A percentile compares a stretch with the other conserved stretches of the same genome.
These are phyloP conservation scores for Lagenidium giganteum DNA, from an alignment of 352 stramenopile species.

Conservation along the genomic window DNA sequence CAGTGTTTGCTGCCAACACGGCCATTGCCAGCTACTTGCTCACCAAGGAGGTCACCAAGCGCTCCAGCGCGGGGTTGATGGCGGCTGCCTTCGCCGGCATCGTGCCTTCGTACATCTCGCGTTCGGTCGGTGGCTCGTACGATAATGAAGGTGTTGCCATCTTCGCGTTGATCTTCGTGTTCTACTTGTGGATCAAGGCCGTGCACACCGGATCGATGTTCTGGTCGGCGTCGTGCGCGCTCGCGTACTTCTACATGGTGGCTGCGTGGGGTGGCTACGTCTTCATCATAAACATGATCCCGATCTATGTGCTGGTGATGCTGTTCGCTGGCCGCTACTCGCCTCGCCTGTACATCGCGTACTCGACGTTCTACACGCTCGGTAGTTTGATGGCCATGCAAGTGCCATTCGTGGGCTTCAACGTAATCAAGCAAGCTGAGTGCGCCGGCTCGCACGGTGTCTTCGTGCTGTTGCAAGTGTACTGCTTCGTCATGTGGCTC, in stretches of 20 bases:
- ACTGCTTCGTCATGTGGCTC: conserved; percentile 73
- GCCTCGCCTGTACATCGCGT: conserved; percentile 94
- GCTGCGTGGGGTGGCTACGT: conserved; percentile 97
- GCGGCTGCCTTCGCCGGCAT: conserved; percentile 95
- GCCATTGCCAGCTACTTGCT: conserved; percentile 87
- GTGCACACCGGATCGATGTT: conserved; percentile 89
- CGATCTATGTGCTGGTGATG: conserved; percentile 93
- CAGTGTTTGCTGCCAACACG: conserved; percentile 87
- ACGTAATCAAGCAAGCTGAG: conserved; percentile 90
- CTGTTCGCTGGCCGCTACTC: conserved; percentile 92
- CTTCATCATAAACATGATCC: conserved; percentile 99
- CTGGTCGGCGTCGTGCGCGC: conserved; percentile 67
- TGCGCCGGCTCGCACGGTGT: conserved; percentile 84
- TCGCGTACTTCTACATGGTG: conserved; percentile 98
- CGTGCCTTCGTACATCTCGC: conserved; percentile 96
- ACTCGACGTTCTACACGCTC: conserved; percentile 96
- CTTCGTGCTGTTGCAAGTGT: conserved; percentile 92
- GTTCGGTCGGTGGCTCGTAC: conserved; percentile 96
- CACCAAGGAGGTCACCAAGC: conserved; percentile 88
- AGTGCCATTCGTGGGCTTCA: conserved; percentile 97
- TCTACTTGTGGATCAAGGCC: conserved; percentile 96
- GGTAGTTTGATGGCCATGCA: conserved; percentile 96
- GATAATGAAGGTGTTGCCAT: conserved; percentile 99
- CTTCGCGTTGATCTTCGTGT: conserved; percentile 96
- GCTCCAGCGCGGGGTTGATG: conserved; percentile 84